Base-by-base conservation (phyloP, 352 stramenopile species). In the Aphanomyces invadans region DNA sequence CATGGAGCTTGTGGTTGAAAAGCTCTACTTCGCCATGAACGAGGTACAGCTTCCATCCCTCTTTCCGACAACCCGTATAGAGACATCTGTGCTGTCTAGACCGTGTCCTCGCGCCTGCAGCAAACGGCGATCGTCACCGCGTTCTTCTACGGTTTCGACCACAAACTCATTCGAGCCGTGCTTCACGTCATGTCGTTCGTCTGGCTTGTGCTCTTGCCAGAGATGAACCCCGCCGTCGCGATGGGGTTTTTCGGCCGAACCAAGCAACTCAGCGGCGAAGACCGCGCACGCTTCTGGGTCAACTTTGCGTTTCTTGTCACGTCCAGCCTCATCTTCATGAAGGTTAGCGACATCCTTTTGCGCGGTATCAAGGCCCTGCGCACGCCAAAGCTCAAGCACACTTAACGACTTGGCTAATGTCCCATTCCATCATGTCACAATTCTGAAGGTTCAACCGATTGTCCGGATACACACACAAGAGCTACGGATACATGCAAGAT, bases 21-120 rank as follows among this genome's bases (percentile, higher is more conserved):
- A 66, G n/a, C 59, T 66, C n/a, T 66, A 53, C 36, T 66, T 66
- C 25, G 59, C 45, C 15, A 66, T 66, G 59, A 26, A 66, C 45
- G 59, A 66, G 23, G 59, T 66, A 66, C 46, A 23, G 4, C 36
- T 44, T 32, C 25, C 54, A 17, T 29, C n/a, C n/a, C 46, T 54
- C 46, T 42, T 15, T 57, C 3, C 15, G 21, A 7, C 42, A 1
- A 52, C 2, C 19, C 23, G 21, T n/a, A 33, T n/a, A n/a, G 31
- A 46, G 56, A 48, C 23, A 28, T 19, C n/a, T n/a, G 2, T 66
- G 7, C 42, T 53, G 25, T 23, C n/a, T 66, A 66, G 59, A 66
- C 59, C 17, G 44, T 66, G 23, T 44, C 45, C 4, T 66, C 59
- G 1, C 59, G 59, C 21, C 59, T 66, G 7, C 45, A 66, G 39